phyloP scores from a whole-genome alignment of 352 stramenopile species.

The Globisporangium yorkense region DNA sequence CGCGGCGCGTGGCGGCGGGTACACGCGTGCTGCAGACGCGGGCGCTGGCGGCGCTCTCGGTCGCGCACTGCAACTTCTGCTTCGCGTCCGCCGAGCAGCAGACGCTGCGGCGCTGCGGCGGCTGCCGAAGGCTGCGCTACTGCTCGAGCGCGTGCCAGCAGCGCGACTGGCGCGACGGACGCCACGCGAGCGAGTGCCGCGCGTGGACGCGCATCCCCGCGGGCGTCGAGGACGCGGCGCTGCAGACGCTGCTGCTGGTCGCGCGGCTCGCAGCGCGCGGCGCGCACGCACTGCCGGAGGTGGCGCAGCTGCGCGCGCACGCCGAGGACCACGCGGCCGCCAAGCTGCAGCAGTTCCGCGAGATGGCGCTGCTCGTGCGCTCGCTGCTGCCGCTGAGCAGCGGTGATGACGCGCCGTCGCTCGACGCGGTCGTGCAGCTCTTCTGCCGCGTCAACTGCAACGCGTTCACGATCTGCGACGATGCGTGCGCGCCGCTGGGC shows the following conservation, averaged over 20 bases:
- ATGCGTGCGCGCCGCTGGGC: conserved; percentile 37
- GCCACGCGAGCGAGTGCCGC: conserved; percentile 44
- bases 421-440: conserved; percentile 33
- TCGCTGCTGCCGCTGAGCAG: conserved; percentile 37
- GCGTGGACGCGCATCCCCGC: conserved; percentile 34
- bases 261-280: conserved; percentile 32
- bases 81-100: conserved; percentile 9
- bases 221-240: not conserved
- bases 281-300: conserved; percentile 13
- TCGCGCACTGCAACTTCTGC: conserved; percentile 47
- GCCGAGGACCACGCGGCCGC: conserved; percentile 30
- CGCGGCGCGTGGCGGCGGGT: conserved; percentile 18
- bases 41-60: conserved; percentile 25
- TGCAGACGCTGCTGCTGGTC: conserved; percentile 54
- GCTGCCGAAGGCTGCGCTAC: conserved; percentile 55
- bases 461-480: conserved; percentile 61
- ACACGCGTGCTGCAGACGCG: conserved; percentile 27
- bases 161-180: conserved; percentile 35
- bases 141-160: conserved; percentile 66
- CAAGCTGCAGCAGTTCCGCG: conserved; percentile 34
- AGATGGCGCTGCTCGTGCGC: conserved; percentile 62
- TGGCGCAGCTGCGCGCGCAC: conserved; percentile 32
- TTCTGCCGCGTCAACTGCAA: conserved; percentile 80
- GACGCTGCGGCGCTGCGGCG: conserved; percentile 27
- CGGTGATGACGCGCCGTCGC: conserved; percentile 15